Percentiles rank a stretch among this genome's conserved stretches.
These are phyloP conservation scores for Carpinus fangiana DNA, from an alignment of 306 rosid species.

Conservation along the genomic window DNA sequence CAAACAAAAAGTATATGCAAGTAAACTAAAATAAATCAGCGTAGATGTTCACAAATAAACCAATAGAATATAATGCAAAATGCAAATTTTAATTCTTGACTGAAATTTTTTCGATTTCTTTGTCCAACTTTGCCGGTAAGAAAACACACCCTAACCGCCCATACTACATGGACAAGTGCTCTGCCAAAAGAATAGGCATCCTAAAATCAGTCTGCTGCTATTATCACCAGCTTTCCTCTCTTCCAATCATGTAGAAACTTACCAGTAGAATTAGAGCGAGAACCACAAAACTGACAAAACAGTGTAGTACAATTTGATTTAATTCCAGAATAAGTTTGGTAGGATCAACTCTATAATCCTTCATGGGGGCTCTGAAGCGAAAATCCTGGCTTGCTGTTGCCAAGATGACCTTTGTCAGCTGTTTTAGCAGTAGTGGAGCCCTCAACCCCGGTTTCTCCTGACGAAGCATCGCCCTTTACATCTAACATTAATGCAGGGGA, in stretches of 20 bases:
- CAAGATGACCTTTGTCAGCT: conserved; percentile 12
- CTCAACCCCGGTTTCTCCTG: conserved; percentile 32
- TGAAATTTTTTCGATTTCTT: neutral
- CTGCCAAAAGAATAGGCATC: conserved; percentile 8
- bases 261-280: neutral
- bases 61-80: neutral
- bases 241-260: neutral
- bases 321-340: conserved; percentile 4
- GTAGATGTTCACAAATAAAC: too few species aligned
- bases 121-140: neutral
- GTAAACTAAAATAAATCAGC: too few species aligned
- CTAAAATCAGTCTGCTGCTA: neutral
- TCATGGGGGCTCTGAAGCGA: conserved; percentile 65
- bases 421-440: conserved; percentile 20
- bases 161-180: neutral
- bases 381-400: conserved; percentile 39
- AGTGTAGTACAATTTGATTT: conserved; percentile 14
- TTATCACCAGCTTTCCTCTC: neutral
- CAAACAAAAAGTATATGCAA: too few species aligned
- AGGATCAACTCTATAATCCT: conserved; percentile 35
- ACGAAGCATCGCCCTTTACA: conserved; percentile 29
- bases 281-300: conserved; percentile 21
- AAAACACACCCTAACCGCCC: neutral
- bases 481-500: conserved; percentile 34
- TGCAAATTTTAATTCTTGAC: neutral